Percentiles rank a stretch among this genome's conserved stretches.
phyloP scores from a whole-genome alignment of 352 stramenopile genomes.

The Phytophthora hybrid region DNA sequence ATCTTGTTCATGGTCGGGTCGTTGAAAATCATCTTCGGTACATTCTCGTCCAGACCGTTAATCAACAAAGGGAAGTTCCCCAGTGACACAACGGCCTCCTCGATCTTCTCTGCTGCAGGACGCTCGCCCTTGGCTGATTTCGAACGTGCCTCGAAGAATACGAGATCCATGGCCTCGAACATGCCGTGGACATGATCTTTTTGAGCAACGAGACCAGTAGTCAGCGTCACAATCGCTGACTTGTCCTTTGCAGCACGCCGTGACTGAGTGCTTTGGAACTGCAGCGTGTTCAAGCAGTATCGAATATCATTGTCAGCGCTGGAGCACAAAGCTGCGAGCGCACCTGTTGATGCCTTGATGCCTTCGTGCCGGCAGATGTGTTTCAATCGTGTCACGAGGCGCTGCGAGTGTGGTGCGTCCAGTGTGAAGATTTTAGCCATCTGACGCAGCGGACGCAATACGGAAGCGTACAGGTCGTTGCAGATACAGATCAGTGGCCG shows the following conservation, averaged over 20 bases:
- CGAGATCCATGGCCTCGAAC: constrained; percentile 75
- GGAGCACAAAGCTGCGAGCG: constrained; percentile 63
- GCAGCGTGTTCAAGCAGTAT: constrained; percentile 96
- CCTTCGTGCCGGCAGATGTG: constrained; percentile 93
- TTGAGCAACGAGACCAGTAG: constrained; percentile 52
- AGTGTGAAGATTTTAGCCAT: constrained; percentile 95
- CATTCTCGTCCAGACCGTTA: constrained; percentile 91
- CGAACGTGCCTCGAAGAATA: constrained; percentile 74
- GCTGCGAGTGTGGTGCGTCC: constrained; percentile 78
- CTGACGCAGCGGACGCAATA: constrained; percentile 94
- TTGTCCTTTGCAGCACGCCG: constrained; percentile 23
- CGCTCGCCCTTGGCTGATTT: constrained; percentile 51
- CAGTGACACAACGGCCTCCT: constrained; percentile 73
- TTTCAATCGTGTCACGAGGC: constrained; percentile 93
- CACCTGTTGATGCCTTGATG: constrained; percentile 79
- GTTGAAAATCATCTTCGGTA: constrained; percentile 89
- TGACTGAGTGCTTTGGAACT: constrained; percentile 91
- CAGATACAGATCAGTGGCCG: constrained; percentile 98
- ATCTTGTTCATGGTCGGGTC: constrained; percentile 91
- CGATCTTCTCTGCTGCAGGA: constrained; percentile 59
- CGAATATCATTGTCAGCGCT: constrained; percentile 93
- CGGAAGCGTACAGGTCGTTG: constrained; percentile 98
- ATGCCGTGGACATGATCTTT: constrained; percentile 70
- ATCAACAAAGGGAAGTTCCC: constrained; percentile 86
- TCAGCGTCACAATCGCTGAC: constrained; percentile 32